Base-by-base conservation (phyloP, 2,329 filamentous ascomycete genomes). In the Orbilia brochopaga region DNA sequence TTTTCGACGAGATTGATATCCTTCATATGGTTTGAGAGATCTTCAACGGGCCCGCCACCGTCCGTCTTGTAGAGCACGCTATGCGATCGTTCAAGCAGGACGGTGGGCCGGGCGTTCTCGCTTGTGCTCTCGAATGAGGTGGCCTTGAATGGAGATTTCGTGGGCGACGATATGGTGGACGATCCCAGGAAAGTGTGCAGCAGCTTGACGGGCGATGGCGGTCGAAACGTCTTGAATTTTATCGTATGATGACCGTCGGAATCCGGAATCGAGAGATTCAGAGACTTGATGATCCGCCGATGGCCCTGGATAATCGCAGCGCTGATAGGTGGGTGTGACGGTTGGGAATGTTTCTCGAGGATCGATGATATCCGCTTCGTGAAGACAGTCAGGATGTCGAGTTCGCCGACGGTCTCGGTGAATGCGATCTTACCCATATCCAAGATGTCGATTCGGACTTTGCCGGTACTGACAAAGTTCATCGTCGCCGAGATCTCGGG, bases 91-190 rank as follows among this genome's bases (percentile, higher is more conserved):
- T 73, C 69, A 19, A 72, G 51, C 27, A 73, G 52, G 21, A 73
- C 69, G 6, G 69, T 73, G 1, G 69, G 69, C 13, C 67, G 60
- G 11, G 60, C 60, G 54, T 60, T 65, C 44, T 72, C 67, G 1
- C 60, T 72, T 15, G 67, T 72, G 44, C 67, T 72, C 54, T 72
- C 67, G 44, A 72, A 72, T 4, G 67, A 64, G 23, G 69, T 73
- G n/a, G 58, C 69, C 48, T 67, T 73, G 44, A 73, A 64, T 8
- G 59, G 59, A 11, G 63, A 60, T 56, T 66, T 73, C 21, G 57
- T 51, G 15, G 62, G 62, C 5, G 62, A 62, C 27, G 46, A 21
- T 2, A 37, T 55, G 17, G 30, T 62, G 4, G 61, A 62, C 8
- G 69, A 73, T 32, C 69, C 57, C 1, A 73, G 57, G 37, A 73